Conservation (phyloP, 2,329 filamentous ascomycete species). For the Thyridium curvatum region DNA sequence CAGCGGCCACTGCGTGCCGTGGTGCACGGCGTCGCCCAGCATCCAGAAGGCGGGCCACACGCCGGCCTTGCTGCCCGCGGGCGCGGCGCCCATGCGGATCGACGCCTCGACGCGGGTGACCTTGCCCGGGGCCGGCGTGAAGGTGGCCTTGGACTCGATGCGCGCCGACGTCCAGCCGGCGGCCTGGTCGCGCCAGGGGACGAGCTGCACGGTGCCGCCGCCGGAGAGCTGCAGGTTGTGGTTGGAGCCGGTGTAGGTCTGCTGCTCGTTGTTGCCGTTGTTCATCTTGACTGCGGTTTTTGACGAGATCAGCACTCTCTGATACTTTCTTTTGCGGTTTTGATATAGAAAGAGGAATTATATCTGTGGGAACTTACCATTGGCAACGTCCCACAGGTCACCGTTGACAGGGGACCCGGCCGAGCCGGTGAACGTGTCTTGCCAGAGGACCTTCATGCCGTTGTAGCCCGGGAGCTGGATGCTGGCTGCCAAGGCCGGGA, state of each 20-base stretch:
- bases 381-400: background rate
- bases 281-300: slow-evolving; percentile 41
- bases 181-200: slow-evolving; percentile 35
- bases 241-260: slow-evolving; percentile 40
- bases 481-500: slow-evolving; percentile 24
- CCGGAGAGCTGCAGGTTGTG: slow-evolving; percentile 45
- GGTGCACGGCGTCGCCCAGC: slow-evolving; percentile 41
- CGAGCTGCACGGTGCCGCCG: slow-evolving; percentile 41
- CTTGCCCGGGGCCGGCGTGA: slow-evolving; percentile 38
- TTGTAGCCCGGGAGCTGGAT: slow-evolving; percentile 29
- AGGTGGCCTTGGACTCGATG: slow-evolving; percentile 41
- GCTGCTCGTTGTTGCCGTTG: slow-evolving; percentile 52
- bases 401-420: slow-evolving; percentile 24
- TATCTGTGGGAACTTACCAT: too few species aligned
- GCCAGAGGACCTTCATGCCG: slow-evolving; percentile 32
- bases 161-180: slow-evolving; percentile 46
- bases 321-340: too few species aligned
- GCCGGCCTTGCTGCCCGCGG: slow-evolving; percentile 35
- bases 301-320: too few species aligned
- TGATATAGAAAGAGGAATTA: background rate
- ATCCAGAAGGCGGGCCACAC: slow-evolving; percentile 57
- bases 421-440: slow-evolving; percentile 33
- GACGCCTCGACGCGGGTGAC: slow-evolving; percentile 38
- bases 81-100: slow-evolving; percentile 39
- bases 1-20: slow-evolving; percentile 42